Conservation (phyloP, 2,329 filamentous ascomycete species). For the Neofusicoccum ribis region DNA sequence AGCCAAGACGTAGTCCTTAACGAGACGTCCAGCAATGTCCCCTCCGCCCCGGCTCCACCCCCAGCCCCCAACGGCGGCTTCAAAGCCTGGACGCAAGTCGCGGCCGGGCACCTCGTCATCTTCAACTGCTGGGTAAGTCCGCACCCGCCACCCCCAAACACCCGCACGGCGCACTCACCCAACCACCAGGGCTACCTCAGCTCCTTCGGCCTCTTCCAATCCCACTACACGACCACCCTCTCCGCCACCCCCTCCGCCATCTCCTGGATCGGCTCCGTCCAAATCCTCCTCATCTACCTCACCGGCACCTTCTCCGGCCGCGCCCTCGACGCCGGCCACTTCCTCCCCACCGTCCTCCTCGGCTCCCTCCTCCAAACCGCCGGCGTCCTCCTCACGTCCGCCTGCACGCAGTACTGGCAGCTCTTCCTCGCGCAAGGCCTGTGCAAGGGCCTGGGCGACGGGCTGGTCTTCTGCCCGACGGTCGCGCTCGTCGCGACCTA, state of each 20-base stretch:
- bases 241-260: conserved; percentile 40
- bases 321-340: conserved; percentile 46
- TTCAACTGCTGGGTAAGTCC: conserved; percentile 34
- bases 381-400: conserved; percentile 47
- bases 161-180: too few relatives aligned
- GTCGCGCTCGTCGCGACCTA: conserved; percentile 42
- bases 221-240: conserved; percentile 47
- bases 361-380: conserved; percentile 40
- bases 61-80: conserved; percentile 50
- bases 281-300: conserved; percentile 47
- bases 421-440: conserved; percentile 52
- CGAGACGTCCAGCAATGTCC: too few relatives aligned
- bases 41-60: not conserved
- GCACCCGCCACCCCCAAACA: too few relatives aligned
- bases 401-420: conserved; percentile 48
- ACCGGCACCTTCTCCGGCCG: conserved; percentile 46
- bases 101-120: conserved; percentile 18
- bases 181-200: conserved; percentile 41
- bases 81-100: conserved; percentile 49
- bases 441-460: conserved; percentile 48
- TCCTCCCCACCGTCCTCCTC: conserved; percentile 37
- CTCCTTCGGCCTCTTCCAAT: conserved; percentile 59
- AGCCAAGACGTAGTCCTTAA: too few relatives aligned
- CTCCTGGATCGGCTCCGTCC: conserved; percentile 52
- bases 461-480: conserved; percentile 41